Conservation (phyloP, 495 filamentous ascomycete species). For the Hypoxylon fragiforme region DNA sequence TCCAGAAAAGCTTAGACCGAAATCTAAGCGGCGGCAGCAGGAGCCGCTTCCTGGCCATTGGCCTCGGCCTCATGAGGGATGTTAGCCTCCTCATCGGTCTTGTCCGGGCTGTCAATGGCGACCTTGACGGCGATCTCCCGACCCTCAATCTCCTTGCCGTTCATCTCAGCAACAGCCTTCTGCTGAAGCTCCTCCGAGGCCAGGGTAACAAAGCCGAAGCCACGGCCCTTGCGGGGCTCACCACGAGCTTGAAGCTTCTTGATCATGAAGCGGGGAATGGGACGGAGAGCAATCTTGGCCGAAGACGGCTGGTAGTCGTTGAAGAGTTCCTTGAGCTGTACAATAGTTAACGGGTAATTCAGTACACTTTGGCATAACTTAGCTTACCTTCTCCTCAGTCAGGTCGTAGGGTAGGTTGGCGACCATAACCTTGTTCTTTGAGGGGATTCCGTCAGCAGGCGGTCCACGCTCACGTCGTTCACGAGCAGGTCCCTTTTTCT, state of each 20-base stretch:
- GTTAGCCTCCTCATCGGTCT: constrained; percentile 83
- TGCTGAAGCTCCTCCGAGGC: constrained; percentile 93
- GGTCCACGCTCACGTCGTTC: constrained; percentile 85
- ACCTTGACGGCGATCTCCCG: constrained; percentile 99
- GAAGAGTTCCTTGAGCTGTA: constrained; percentile 95
- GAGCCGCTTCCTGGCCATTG: constrained; percentile 49
- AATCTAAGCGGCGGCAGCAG: constrained; percentile 35
- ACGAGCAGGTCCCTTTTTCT: constrained; percentile 54
- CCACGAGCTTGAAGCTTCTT: constrained; percentile 98
- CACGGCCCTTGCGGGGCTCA: constrained; percentile 98
- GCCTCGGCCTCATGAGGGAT: constrained; percentile 52
- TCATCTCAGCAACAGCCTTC: constrained; percentile 97
- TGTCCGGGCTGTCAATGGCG: constrained; percentile 98
- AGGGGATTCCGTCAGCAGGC: constrained; percentile 95
- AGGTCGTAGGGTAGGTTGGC: constrained; percentile 98
- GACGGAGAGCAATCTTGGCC: constrained; percentile 97
- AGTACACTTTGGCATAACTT: not conserved
- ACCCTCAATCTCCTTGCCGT: constrained; percentile 96
- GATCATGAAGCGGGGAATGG: constrained; percentile 99
- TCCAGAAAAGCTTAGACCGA: no score
- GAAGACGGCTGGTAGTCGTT: constrained; percentile 82
- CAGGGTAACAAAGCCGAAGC: constrained; percentile 97
- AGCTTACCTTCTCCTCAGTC: constrained; percentile 86
- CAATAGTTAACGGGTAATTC: constrained; percentile 45
- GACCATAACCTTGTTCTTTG: constrained; percentile 99